Percentiles rank a stretch among this genome's conserved stretches.
Evolutionary conservation across 306 rosid species (phyloP).

Genomic region (Cucurbita pepo): DNA sequence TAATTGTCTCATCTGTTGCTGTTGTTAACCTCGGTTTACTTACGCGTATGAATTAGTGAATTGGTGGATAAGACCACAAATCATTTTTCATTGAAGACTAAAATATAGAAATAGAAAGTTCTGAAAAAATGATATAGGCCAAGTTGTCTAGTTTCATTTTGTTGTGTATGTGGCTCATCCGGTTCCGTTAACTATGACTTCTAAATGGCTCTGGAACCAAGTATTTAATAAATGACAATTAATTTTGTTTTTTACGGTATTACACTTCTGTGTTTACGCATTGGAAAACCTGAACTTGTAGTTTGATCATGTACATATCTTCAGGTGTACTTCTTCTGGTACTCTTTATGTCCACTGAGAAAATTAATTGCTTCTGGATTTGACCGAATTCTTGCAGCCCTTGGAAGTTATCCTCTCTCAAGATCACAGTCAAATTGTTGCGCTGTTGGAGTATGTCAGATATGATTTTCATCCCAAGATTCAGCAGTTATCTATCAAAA

Average conservation of each 20-base stretch:
- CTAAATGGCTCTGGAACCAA: no score
- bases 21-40: neutral
- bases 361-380: neutral
- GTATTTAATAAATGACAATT: neutral
- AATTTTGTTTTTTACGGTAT: neutral
- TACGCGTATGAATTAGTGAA: neutral
- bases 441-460: constrained; percentile 86
- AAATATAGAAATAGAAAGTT: neutral
- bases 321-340: neutral
- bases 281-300: neutral
- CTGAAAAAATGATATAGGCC: no score
- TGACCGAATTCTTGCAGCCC: constrained; percentile 44
- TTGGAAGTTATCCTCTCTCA: constrained; percentile 89
- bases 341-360: neutral
- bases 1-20: constrained; percentile 4
- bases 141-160: no score
- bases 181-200: no score
- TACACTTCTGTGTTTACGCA: neutral
- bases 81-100: neutral
- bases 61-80: neutral
- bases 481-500: constrained; percentile 81
- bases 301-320: neutral
- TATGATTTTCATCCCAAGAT: constrained; percentile 79
- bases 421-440: constrained; percentile 84
- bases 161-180: no score